Evolutionary conservation across 1,284 basidiomycete genomes (phyloP), one percentile per base, ranked within the genome.

Genomic region (Moniliophthora roreri): DNA sequence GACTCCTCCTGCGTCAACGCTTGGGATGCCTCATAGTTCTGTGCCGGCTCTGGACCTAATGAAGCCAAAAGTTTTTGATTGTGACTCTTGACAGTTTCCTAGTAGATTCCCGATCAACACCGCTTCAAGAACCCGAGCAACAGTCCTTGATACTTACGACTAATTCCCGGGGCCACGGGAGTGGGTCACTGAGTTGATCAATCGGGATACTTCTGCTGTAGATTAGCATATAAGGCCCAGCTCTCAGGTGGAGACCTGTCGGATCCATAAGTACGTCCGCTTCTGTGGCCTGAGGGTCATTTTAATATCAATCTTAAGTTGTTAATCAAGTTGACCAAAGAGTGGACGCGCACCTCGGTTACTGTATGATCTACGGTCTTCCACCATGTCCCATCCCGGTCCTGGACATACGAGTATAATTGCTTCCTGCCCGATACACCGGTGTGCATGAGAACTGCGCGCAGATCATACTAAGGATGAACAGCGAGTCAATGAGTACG

Each of bases 291-390:
- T 34, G n/a, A 23, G 18, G 13, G 46, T 32, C 44, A 21, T 21
- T n/a, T 26, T 10, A 34, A 20, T 20, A 47, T 41, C 36, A 49
- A 26, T 32, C 36, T 20, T n/a, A 45, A 32, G 24, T 11, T 16
- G 4, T 39, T 35, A 52, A 16, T 36, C 37, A 41, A 24, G 36
- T 39, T 35, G 51, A 16, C 35, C 37, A 41, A 24, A 35, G 11
- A 18, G 40, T 35, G 4, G 34, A 18, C 9, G 56, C 68, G 34
- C 61, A 81, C 89, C 76, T 87, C 80, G 0, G 78, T 81, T 1
- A 89, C 83, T n/a, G 69, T 69, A 52, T 80, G 78, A 61, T 91
- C 89, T n/a, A 85, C 74, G 1, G 81, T 85, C 67, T 89, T 91
- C 87, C 88, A 91, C 89, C 89, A 91, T 13, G 66, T 71, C 10